Evolutionary conservation across 768 basidiomycete species (phyloP), one percentile per base, ranked within the genome.

Genomic region (Tremella mesenterica): DNA sequence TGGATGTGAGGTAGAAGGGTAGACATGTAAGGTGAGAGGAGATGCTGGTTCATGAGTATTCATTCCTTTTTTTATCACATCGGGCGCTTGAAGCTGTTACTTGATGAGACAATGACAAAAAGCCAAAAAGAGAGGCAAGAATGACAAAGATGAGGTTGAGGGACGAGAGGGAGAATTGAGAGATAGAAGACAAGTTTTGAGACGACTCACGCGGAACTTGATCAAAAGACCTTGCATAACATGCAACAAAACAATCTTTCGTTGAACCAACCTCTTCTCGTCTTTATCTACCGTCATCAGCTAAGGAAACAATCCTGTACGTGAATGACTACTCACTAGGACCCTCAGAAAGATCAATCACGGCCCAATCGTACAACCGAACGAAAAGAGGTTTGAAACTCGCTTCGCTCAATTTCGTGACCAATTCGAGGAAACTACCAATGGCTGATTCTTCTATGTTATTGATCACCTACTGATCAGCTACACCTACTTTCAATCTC

Each of bases 281-380:
- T 63, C 49, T 23, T 59, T 59, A 28, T 58, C 58, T 63, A 43
- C 26, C 13, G 13, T 23, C 29, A 33, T 50, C n/a, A n/a, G n/a
- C n/a, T n/a, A n/a, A n/a, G n/a, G n/a, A n/a, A n/a, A n/a, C n/a
- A n/a, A n/a, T n/a, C n/a, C n/a, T n/a, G n/a, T n/a, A n/a, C n/a
- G n/a, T 41, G 38, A n/a, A n/a, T 41, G n/a, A 23, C 38, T n/a
- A n/a, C 38, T n/a, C n/a, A 23, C n/a, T 14, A 5, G 38, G 4
- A 16, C 77, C 76, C 1, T 78, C 79, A 2, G 69, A 63, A 4
- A 73, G 57, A 28, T 75, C 75, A 48, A 75, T 69, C 18, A 91
- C 91, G 0, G 90, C 90, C 95, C 95, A 99, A 69, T 99, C 95
- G 64, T 88, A 90, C 53, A 92, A 73, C 50, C 84, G 83, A 50